Evolutionary conservation across 176 grass and related monocot species (phyloP).

Genomic region (Carex parvula): DNA sequence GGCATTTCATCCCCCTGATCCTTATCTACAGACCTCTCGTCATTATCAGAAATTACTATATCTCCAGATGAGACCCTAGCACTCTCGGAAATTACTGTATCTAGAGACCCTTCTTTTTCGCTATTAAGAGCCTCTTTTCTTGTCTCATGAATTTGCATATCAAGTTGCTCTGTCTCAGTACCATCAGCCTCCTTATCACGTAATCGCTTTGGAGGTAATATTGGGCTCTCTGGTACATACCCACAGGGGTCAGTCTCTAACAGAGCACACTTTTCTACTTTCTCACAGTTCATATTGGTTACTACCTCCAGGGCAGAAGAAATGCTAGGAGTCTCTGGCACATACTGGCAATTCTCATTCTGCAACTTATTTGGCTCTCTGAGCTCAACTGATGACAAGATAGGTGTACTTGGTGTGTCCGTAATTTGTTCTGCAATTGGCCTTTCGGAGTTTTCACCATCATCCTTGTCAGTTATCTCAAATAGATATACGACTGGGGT

Average conservation of each 20-base stretch:
- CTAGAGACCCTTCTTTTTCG: conserved; percentile 8
- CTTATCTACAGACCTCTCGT: conserved; percentile 30
- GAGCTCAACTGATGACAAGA: neutral
- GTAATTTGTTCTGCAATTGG: neutral
- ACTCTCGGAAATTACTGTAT: too few species aligned
- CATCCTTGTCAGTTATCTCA: conserved; percentile 12
- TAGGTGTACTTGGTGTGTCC: neutral
- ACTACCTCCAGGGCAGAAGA: neutral
- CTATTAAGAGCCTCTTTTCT: neutral
- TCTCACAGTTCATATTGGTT: neutral
- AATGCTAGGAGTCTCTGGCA: neutral
- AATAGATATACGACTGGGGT: conserved; percentile 22
- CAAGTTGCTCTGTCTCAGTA: neutral
- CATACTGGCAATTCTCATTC: neutral
- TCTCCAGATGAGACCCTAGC: too few species aligned
- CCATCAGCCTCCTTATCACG: neutral
- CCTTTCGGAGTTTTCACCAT: conserved; percentile 17
- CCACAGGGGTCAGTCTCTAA: neutral
- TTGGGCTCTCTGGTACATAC: conserved; percentile 18
- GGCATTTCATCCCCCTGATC: conserved; percentile 1
- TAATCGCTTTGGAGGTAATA: neutral
- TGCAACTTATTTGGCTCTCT: conserved; percentile 20
- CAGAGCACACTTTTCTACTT: neutral
- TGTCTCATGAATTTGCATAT: conserved; percentile 18
- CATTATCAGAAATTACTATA: conserved; percentile 25